These are phyloP conservation scores for Phytophthora tubulina DNA, from an alignment of 352 stramenopile genomes.

Conservation along the genomic window DNA sequence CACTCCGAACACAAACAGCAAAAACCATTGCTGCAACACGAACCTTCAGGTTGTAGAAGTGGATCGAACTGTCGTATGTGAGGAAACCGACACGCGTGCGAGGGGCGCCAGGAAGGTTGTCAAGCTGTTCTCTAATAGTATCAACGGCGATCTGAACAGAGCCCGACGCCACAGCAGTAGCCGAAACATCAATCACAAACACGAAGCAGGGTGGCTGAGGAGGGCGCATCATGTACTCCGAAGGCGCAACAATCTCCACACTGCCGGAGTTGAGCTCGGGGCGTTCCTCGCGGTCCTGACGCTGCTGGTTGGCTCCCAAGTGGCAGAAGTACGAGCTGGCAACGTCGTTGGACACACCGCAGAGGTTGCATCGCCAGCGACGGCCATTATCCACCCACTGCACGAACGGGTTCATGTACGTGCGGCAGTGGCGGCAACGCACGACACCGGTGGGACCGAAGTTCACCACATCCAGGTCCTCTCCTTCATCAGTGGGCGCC, in stretches of 20 bases:
- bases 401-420: constrained; percentile 92
- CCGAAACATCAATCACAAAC: constrained; percentile 92
- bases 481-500: constrained; percentile 68
- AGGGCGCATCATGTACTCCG: constrained; percentile 93
- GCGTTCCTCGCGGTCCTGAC: constrained; percentile 93
- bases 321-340: constrained; percentile 98
- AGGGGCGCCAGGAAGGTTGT: constrained; percentile 76
- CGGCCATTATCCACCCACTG: constrained; percentile 91
- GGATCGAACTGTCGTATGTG: constrained; percentile 86
- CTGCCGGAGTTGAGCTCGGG: constrained; percentile 81
- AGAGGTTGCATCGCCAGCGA: constrained; percentile 91
- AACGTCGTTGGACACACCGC: constrained; percentile 91
- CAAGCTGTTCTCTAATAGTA: constrained; percentile 86
- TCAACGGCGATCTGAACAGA: constrained; percentile 75
- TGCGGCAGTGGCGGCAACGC: constrained; percentile 89
- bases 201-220: constrained; percentile 89
- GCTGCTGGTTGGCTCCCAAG: constrained; percentile 94
- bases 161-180: constrained; percentile 73
- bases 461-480: constrained; percentile 88
- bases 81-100: constrained; percentile 88
- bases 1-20: not conserved
- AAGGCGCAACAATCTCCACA: constrained; percentile 88
- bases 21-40: constrained; percentile 10
- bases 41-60: constrained; percentile 93
- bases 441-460: constrained; percentile 87